phyloP scores from a whole-genome alignment of 768 basidiomycete species.

The Termitomyces sp. region DNA sequence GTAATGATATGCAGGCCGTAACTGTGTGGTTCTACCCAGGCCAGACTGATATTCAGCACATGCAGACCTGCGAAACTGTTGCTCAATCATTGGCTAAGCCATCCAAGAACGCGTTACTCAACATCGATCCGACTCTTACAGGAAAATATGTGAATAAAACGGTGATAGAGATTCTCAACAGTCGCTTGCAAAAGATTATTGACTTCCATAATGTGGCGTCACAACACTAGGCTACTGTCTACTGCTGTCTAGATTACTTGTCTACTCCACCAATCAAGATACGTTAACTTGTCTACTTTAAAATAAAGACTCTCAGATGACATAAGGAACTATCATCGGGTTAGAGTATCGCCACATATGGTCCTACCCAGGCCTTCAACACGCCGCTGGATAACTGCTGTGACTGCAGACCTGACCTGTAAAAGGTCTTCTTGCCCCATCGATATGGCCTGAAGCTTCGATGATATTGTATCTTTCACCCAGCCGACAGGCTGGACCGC shows the following conservation, averaged over 20 bases:
- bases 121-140: not conserved
- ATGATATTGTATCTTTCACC: constrained; percentile 14
- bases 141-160: not conserved
- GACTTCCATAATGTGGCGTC: constrained; percentile 11
- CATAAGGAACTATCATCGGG: not conserved
- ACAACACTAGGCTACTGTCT: not conserved
- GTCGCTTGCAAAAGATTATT: constrained; percentile 13
- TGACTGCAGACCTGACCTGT: constrained; percentile 46
- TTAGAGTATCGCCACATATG: constrained; percentile 36
- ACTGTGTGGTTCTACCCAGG: constrained; percentile 32
- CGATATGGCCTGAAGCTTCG: not conserved
- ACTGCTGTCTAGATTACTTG: not conserved
- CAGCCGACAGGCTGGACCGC: constrained; percentile 16
- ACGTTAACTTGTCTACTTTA: no score
- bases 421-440: constrained; percentile 22
- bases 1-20: constrained; percentile 12
- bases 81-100: constrained; percentile 7
- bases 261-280: no score
- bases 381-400: constrained; percentile 42
- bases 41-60: constrained; percentile 22
- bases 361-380: constrained; percentile 50
- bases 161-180: constrained; percentile 9
- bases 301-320: no score
- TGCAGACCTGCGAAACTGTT: constrained; percentile 20
- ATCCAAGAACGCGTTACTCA: constrained; percentile 4